A percentile compares a stretch with the other conserved stretches of the same genome.
phyloP scores from a whole-genome alignment of 23 red algal species.

The Gracilaria vermiculophylla region DNA sequence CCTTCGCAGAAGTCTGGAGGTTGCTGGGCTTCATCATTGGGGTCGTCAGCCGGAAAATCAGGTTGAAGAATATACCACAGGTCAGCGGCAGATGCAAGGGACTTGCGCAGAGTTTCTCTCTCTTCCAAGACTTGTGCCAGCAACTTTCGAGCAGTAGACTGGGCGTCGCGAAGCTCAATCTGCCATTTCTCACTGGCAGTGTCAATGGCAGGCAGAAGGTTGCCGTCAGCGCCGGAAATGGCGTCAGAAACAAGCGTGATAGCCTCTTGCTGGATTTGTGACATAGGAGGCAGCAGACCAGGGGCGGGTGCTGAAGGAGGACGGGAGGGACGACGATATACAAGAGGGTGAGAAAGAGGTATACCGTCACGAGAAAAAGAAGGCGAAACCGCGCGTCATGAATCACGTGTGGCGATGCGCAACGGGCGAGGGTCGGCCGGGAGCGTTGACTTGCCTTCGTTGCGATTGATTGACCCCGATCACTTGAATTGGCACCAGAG shows the following conservation, averaged over 20 bases:
- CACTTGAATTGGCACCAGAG: no score
- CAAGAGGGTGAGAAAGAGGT: no score
- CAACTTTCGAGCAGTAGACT: conserved; percentile 26
- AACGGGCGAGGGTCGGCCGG: no score
- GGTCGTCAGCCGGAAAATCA: neutral
- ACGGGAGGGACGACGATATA: no score
- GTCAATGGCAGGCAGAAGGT: conserved; percentile 46
- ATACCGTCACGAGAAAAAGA: no score
- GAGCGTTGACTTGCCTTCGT: no score
- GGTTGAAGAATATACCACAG: conserved; percentile 46
- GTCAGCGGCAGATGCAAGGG: conserved; percentile 35
- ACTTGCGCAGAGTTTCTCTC: conserved; percentile 35
- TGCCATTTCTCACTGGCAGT: conserved; percentile 47
- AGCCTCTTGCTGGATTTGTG: conserved; percentile 33
- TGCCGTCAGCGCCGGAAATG: conserved; percentile 11
- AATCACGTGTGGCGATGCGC: no score
- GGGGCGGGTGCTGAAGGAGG: neutral
- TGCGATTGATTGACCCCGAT: no score
- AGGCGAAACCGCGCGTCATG: no score
- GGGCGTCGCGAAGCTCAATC: conserved; percentile 19
- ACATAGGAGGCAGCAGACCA: neutral
- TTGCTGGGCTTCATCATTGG: neutral
- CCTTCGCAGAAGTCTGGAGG: neutral
- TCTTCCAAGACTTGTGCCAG: conserved; percentile 47
- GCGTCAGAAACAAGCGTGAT: conserved; percentile 36